Base-by-base conservation (phyloP, 352 stramenopile species). In the Globisporangium takayamanum region DNA sequence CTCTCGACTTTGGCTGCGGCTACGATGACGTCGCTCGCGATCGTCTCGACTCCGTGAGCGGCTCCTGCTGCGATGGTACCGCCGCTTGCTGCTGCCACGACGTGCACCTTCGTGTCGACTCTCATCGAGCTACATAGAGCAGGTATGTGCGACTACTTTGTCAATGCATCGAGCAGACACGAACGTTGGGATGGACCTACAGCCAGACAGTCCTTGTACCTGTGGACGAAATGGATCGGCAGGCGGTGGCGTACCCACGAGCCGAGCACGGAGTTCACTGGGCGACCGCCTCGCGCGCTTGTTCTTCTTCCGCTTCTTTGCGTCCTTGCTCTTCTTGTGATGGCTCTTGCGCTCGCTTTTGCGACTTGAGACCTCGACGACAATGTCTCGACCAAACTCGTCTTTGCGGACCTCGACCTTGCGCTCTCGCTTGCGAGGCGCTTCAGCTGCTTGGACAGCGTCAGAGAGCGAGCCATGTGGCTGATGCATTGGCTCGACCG, bases 341-440 rank as follows among this genome's bases (percentile, higher is more conserved):
- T 45, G 63, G 66, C 14, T 62, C 30, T 44, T 52, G 30, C 30
- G 30, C 30, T 36, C 30, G 30, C 30, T 36, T 2, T 36, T 3
- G 41, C 18, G 41, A 12, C 41, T 37, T 48, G 68, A 62, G 8
- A 72, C 50, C 14, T 70, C 66, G 20, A 28, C 50, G 18, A 46
- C 41, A 20, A 92, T 57, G 47, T 92, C 83, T 5, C 84, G 82
- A 26, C 84, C 84, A 59, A 92, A 94, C 52, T 94, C 84, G 59
- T 94, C 84, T 54, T 90, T 91, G n/a, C 50, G 49, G 12, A 74
- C 63, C 22, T 64, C 46, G 4, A 65, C 8, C 26, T 60, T 59
- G 41, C 72, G 72, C 49, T 68, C 73, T 22, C 63, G 46, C 45
- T 64, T 76, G 52, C 33, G 26, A n/a, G n/a, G 37, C 12, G 30